Conservation (phyloP, 106 monocot species). For the Phalaenopsis aphrodite region DNA sequence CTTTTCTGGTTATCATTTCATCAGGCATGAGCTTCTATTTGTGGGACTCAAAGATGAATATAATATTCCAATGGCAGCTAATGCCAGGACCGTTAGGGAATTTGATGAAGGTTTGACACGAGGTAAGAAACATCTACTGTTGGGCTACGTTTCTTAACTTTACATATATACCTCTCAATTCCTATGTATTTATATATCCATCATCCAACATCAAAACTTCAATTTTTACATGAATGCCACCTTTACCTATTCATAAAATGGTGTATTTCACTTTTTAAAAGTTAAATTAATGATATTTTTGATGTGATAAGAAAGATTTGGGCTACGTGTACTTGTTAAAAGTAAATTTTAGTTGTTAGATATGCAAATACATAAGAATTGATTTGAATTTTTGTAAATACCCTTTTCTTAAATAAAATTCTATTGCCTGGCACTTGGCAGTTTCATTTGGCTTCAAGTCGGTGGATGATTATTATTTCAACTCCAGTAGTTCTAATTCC, state of each 20-base stretch:
- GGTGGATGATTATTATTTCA: slow-evolving; percentile 86
- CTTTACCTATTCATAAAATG: too few relatives aligned
- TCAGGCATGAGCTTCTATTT: slow-evolving; percentile 81
- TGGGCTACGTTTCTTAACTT: not conserved
- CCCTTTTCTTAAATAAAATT: not conserved
- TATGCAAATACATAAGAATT: too few relatives aligned
- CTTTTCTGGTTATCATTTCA: not conserved
- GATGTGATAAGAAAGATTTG: too few relatives aligned
- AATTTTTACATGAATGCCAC: too few relatives aligned
- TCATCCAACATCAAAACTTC: too few relatives aligned
- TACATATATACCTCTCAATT: too few relatives aligned
- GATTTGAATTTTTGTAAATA: not conserved
- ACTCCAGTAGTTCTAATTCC: slow-evolving; percentile 76
- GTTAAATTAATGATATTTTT: too few relatives aligned
- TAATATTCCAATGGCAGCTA: slow-evolving; percentile 69
- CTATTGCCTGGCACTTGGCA: slow-evolving; percentile 14
- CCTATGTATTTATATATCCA: too few relatives aligned
- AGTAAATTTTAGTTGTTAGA: too few relatives aligned
- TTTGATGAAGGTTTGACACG: slow-evolving; percentile 94
- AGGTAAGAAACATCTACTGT: slow-evolving; percentile 28
- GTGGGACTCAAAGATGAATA: slow-evolving; percentile 77
- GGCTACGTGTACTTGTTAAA: too few relatives aligned
- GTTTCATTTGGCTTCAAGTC: slow-evolving; percentile 98
- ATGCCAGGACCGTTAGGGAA: slow-evolving; percentile 77
- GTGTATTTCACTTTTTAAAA: too few relatives aligned